Evolutionary conservation across 2,329 filamentous ascomycete species (phyloP).

Genomic region (Coccinonectria pachysandricola): DNA sequence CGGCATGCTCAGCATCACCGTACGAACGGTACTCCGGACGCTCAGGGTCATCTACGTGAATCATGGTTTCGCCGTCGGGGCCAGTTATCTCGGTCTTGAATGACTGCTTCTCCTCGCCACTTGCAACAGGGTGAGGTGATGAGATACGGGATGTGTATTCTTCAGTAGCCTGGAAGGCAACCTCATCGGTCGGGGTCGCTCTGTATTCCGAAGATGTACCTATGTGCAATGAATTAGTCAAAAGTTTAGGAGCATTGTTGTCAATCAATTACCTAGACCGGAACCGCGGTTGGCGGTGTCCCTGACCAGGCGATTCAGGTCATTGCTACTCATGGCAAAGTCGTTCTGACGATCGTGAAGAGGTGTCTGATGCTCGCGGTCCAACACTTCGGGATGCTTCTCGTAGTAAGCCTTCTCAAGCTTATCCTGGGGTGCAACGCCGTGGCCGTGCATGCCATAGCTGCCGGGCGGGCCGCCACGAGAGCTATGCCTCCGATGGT

Average conservation of each 20-base stretch:
- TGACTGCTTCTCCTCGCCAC: conserved; percentile 15
- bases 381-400: conserved; percentile 74
- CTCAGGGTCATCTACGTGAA: conserved; percentile 62
- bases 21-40: conserved; percentile 29
- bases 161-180: conserved; percentile 79
- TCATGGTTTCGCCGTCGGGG: conserved; percentile 44
- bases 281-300: conserved; percentile 50
- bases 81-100: conserved; percentile 23
- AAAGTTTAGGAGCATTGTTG: no score
- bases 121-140: conserved; percentile 48
- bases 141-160: conserved; percentile 69
- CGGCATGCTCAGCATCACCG: conserved; percentile 32
- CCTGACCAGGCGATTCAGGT: conserved; percentile 81
- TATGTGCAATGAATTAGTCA: conserved; percentile 27
- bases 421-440: conserved; percentile 62
- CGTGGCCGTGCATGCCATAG: conserved; percentile 88
- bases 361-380: conserved; percentile 58
- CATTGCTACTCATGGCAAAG: conserved; percentile 79
- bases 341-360: conserved; percentile 51
- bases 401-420: conserved; percentile 88
- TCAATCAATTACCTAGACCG: conserved; percentile 37
- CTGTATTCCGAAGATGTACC: conserved; percentile 52
- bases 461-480: conserved; percentile 68
- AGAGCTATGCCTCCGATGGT: conserved; percentile 64
- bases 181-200: conserved; percentile 79